phyloP scores from a whole-genome alignment of 768 basidiomycete species.

The Suillus ampliporus region DNA sequence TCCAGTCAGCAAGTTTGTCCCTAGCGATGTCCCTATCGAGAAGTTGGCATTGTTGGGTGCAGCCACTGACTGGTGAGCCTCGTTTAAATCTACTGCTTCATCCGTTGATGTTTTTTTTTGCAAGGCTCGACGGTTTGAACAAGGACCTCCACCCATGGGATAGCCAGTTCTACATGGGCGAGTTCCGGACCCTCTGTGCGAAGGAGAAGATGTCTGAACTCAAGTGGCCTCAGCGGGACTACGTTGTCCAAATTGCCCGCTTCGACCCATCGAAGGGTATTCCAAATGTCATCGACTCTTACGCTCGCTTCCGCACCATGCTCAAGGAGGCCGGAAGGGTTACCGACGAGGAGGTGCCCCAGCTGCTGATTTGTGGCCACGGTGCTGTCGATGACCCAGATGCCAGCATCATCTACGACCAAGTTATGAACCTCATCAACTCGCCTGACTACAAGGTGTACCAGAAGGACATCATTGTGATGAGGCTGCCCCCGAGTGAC shows the following conservation, averaged over 20 bases:
- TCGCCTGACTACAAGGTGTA: conserved; percentile 58
- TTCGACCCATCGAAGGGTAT: conserved; percentile 92
- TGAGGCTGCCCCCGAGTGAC: conserved; percentile 83
- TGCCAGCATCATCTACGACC: conserved; percentile 89
- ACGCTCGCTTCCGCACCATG: conserved; percentile 78
- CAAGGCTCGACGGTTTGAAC: conserved; percentile 91
- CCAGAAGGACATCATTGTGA: conserved; percentile 72
- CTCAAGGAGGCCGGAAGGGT: conserved; percentile 52
- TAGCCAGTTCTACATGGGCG: conserved; percentile 88
- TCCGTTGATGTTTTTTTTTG: conserved; percentile 12
- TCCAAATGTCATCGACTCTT: conserved; percentile 86
- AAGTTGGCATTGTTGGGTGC: conserved; percentile 79
- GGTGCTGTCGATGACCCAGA: conserved; percentile 96
- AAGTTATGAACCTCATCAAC: conserved; percentile 66
- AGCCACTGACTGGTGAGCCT: conserved; percentile 77
- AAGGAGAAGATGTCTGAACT: conserved; percentile 85
- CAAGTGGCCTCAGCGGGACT: conserved; percentile 80
- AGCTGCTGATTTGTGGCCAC: conserved; percentile 86
- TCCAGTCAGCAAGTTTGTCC: conserved; percentile 94
- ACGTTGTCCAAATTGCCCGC: conserved; percentile 90
- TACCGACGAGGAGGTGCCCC: conserved; percentile 60
- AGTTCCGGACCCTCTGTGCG: conserved; percentile 76
- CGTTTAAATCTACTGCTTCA: conserved; percentile 13
- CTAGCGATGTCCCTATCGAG: conserved; percentile 76
- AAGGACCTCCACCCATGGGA: conserved; percentile 85